phyloP scores from a whole-genome alignment of 2,329 filamentous ascomycete species.

The Claviceps pazoutovae region DNA sequence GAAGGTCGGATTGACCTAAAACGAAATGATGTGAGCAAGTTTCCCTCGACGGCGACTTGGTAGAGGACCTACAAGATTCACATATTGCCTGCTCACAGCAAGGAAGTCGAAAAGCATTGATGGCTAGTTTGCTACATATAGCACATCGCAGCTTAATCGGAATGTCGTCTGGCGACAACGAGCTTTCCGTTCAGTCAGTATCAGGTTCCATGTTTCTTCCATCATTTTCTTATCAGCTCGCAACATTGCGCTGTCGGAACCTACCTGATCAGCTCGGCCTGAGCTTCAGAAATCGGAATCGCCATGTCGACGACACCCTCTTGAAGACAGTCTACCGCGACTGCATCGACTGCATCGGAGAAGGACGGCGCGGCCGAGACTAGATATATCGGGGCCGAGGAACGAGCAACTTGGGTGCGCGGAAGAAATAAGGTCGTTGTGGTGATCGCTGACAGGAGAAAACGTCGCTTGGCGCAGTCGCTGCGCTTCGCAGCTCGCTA shows the following conservation, averaged over 20 bases:
- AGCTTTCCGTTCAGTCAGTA: conserved; percentile 34
- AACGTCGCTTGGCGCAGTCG: background rate
- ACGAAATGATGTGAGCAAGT: conserved; percentile 2
- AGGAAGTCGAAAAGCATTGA: conserved; percentile 81
- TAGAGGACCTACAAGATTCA: conserved; percentile 51
- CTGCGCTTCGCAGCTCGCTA: conserved; percentile 3
- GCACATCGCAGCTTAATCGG: conserved; percentile 95
- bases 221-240: background rate
- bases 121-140: conserved; percentile 77
- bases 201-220: conserved; percentile 1
- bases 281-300: conserved; percentile 30
- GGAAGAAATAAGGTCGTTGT: background rate
- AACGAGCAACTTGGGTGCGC: background rate
- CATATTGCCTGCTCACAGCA: conserved; percentile 96
- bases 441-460: background rate
- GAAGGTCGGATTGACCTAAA: conserved; percentile 60
- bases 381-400: background rate
- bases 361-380: background rate
- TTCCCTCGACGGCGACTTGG: background rate
- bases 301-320: conserved; percentile 19
- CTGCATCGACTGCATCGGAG: conserved; percentile 5
- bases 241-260: conserved; percentile 6
- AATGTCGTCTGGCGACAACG: conserved; percentile 67
- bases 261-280: conserved; percentile 46
- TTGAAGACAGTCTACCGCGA: conserved; percentile 4